Evolutionary conservation across 2,329 filamentous ascomycete genomes (phyloP).

Genomic region (Pseudogymnoascus sp.): DNA sequence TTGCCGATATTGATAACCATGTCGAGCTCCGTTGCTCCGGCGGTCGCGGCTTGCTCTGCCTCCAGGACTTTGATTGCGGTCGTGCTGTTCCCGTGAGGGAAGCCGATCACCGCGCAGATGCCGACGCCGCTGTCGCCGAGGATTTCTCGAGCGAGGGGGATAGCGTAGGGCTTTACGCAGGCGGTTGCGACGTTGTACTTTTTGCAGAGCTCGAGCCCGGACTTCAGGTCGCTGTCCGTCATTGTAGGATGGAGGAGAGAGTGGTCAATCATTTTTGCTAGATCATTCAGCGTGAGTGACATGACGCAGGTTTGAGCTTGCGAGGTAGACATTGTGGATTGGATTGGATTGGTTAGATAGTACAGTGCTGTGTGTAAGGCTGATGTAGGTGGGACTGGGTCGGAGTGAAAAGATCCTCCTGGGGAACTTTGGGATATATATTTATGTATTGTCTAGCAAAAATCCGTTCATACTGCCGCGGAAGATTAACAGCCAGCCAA

Average conservation of each 20-base stretch:
- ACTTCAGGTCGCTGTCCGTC: slow-evolving; percentile 45
- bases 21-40: slow-evolving; percentile 48
- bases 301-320: slow-evolving; percentile 28
- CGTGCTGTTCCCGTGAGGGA: slow-evolving; percentile 51
- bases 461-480: background rate
- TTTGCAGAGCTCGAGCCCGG: slow-evolving; percentile 40
- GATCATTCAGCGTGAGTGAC: slow-evolving; percentile 31
- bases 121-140: slow-evolving; percentile 42
- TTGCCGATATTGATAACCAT: slow-evolving; percentile 56
- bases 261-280: slow-evolving; percentile 52
- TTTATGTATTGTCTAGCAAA: background rate
- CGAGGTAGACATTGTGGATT: background rate
- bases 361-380: background rate
- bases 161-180: slow-evolving; percentile 50
- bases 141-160: slow-evolving; percentile 38
- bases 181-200: slow-evolving; percentile 45
- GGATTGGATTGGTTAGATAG: background rate
- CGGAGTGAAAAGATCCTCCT: background rate
- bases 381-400: background rate
- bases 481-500: background rate
- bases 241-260: slow-evolving; percentile 54
- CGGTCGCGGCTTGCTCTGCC: slow-evolving; percentile 37
- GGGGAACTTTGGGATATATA: background rate
- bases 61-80: slow-evolving; percentile 47
- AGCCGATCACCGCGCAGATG: slow-evolving; percentile 52